A percentile compares a stretch with the other conserved stretches of the same genome.
Conservation (phyloP, 495 filamentous ascomycete genomes). For the Neurospora sublineolata region DNA sequence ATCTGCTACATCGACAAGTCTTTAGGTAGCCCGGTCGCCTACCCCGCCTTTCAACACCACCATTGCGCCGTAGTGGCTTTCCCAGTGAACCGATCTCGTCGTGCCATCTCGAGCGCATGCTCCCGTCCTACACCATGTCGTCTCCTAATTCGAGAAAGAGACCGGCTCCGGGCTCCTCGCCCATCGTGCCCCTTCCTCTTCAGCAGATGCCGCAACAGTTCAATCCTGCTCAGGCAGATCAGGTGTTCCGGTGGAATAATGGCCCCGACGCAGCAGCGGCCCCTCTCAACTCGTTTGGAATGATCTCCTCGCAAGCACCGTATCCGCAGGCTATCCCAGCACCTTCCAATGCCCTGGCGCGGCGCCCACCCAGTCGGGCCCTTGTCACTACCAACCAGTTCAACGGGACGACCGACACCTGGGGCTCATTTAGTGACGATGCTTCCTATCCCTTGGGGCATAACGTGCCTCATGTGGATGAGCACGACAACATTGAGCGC, state of each 20-base stretch:
- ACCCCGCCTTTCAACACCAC: neutral
- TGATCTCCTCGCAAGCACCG: constrained; percentile 35
- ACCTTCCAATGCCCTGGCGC: constrained; percentile 54
- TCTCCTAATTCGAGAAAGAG: constrained; percentile 54
- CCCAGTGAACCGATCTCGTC: neutral
- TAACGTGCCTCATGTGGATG: constrained; percentile 32
- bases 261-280: constrained; percentile 17
- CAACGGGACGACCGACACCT: constrained; percentile 32
- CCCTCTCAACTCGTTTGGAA: constrained; percentile 27
- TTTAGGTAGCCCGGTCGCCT: neutral
- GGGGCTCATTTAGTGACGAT: constrained; percentile 40
- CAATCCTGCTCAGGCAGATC: constrained; percentile 27
- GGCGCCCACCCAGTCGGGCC: constrained; percentile 52
- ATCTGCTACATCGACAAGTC: neutral
- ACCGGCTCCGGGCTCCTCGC: constrained; percentile 58
- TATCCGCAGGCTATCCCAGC: constrained; percentile 24
- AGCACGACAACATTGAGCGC: constrained; percentile 60
- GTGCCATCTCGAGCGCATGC: constrained; percentile 13
- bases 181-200: constrained; percentile 39
- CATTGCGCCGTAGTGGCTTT: neutral
- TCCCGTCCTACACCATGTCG: constrained; percentile 30
- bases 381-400: constrained; percentile 40
- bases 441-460: constrained; percentile 22
- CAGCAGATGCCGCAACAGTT: constrained; percentile 34
- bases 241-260: constrained; percentile 30